Base-by-base conservation (phyloP, 345 rosid species). In the Brassica juncea region DNA sequence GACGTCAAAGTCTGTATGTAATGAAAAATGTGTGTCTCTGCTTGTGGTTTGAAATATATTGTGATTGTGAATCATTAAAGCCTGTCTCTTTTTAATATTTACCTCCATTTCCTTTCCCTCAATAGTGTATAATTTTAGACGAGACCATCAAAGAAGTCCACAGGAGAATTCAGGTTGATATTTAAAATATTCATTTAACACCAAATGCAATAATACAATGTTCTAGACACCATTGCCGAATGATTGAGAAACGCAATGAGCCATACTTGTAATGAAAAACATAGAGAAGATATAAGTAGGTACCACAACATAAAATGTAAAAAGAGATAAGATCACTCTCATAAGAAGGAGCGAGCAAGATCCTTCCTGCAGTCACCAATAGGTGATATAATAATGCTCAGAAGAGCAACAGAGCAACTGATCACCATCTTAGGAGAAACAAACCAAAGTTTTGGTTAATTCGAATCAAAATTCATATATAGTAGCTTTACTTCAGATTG, bases 61-160 rank as follows among this genome's bases (percentile, higher is more conserved):
- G 25, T 54, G 60, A 54, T 54, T 54, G 25, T 54, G 60, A 15
- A 54, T 54, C 19, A 52, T 47, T 25, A 15, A 54, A 54, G 25
- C 25, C 23, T 54, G 8, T 52, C 57, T 52, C 57, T n/a, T 16
- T 54, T 52, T 6, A n/a, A 54, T 52, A 52, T n/a, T 14, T 52
- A n/a, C 57, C 57, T 52, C 57, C 21, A n/a, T 52, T 52, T n/a
- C 57, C 65, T 60, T 60, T 60, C 65, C 65, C 65, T 60, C 30
- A 23, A 57, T 58, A 31, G 31, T 9, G 30, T 58, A 58, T 19
- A 54, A 57, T 21, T 57, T 47, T 16, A 8, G 25, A 55, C 19
- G 16, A 6, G 10, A 16, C 14, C 16, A 49, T 57, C 12, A 19
- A 8, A 57, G 14, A 57, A 57, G 28, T 21, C 30, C 30, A 27